Base-by-base conservation (phyloP, 2,329 filamentous ascomycete genomes). In the Talaromyces piceae region DNA sequence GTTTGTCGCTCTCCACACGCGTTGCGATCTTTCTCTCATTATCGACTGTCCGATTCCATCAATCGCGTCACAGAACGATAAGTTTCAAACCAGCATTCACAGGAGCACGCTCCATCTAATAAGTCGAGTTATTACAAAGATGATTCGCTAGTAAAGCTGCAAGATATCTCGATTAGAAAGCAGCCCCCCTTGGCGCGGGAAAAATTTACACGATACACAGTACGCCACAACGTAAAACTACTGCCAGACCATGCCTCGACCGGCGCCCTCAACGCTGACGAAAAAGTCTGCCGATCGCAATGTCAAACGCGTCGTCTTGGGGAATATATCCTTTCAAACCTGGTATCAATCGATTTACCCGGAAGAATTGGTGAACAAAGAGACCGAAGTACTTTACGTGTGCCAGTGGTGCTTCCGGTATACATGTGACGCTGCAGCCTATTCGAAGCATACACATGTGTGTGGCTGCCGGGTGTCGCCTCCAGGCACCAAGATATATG, bases 351-450 rank as follows among this genome's bases (percentile, higher is more conserved):
- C 88, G 13, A 93, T 91, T 68, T 95, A 96, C 67, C 71, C 82
- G 4, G 75, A 95, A 80, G 74, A 90, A 60, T 77, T 88, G 27
- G 70, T 74, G 43, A 63, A 63, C 51, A 73, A 70, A 54, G 66
- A 71, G 31, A 64, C 67, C 13, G 81, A 85, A 57, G 73, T 83
- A 51, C 73, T 97, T 6, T 94, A 91, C 61, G 87, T 97, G 28
- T 98, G 93, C 65, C 86, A 88, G 28, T 86, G 82, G 76, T 98
- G 93, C 73, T 97, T 97, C 76, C 91, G 91, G 65, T 98, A 98
- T 69, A 86, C 86, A 44, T 72, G 70, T 52, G 65, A 72, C 51
- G 62, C 61, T 41, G 56, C 58, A 50, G 58, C 66, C 49, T 73
- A 72, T 56, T 60, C 64, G 7, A 61, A 59, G 39, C 70, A 73